These are phyloP conservation scores for Naganishia kalamii DNA, from an alignment of 768 basidiomycete genomes.

Conservation along the genomic window DNA sequence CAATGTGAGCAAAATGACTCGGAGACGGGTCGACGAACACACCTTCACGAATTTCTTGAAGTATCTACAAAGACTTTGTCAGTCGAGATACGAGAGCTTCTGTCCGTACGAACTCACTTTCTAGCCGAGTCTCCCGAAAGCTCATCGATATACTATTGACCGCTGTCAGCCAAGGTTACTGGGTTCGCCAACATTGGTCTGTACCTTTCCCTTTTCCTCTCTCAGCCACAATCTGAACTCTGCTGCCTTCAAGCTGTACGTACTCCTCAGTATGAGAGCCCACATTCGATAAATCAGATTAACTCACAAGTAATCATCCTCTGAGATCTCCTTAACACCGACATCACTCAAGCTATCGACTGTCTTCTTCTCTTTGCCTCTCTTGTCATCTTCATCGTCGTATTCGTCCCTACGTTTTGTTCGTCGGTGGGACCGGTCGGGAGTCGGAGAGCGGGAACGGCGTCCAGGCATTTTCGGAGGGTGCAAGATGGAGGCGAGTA, in stretches of 20 bases:
- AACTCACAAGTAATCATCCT: conserved; percentile 70
- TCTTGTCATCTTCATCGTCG: conserved; percentile 13
- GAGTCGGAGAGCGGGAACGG: conserved; percentile 13
- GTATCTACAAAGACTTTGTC: conserved; percentile 52
- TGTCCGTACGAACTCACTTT: conserved; percentile 47
- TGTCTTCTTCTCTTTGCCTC: conserved; percentile 27
- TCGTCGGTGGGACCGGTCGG: conserved; percentile 1
- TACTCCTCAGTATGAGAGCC: not conserved
- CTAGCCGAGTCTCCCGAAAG: conserved; percentile 74
- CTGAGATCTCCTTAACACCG: conserved; percentile 57
- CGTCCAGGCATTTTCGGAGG: conserved; percentile 1
- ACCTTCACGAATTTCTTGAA: conserved; percentile 75
- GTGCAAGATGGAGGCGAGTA: no score
- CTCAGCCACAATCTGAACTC: conserved; percentile 85
- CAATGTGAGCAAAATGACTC: conserved; percentile 26
- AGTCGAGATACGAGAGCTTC: conserved; percentile 22
- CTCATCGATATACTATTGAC: conserved; percentile 71
- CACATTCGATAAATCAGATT: not conserved
- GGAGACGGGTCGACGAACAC: conserved; percentile 50
- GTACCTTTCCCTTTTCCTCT: conserved; percentile 60
- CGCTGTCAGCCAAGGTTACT: not conserved
- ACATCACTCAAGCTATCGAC: conserved; percentile 50
- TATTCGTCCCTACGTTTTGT: conserved; percentile 19
- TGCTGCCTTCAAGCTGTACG: conserved; percentile 60
- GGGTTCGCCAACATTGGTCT: conserved; percentile 23